A percentile compares a stretch with the other conserved stretches of the same genome.
phyloP scores from a whole-genome alignment of 208 protist species.

The Wallacemonas rigidus region DNA sequence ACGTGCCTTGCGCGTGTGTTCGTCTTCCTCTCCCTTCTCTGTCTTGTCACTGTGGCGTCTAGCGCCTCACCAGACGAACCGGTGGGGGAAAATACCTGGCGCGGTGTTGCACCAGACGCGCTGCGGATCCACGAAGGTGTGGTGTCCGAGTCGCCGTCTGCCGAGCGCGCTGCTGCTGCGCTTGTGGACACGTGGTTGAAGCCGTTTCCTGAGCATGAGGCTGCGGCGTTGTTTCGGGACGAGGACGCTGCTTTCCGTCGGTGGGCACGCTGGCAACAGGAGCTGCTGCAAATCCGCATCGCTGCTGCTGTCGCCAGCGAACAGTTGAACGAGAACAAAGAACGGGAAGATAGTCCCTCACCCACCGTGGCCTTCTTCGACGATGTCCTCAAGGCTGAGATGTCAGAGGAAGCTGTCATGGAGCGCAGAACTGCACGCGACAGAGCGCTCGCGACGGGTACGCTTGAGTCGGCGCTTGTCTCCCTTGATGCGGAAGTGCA shows the following conservation, averaged over 20 bases:
- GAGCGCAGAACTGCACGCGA: neutral
- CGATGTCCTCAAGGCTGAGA: neutral
- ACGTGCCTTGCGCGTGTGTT: too few relatives aligned
- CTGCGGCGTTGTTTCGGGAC: conserved; percentile 46
- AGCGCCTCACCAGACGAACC: too few relatives aligned
- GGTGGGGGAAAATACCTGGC: neutral
- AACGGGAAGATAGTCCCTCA: neutral
- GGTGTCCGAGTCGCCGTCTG: conserved; percentile 26
- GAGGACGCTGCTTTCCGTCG: conserved; percentile 46
- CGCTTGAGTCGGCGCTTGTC: neutral
- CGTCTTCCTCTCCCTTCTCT: too few relatives aligned
- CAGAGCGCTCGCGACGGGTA: neutral
- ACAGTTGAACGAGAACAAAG: conserved; percentile 9
- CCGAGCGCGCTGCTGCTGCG: neutral
- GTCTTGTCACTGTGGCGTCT: too few relatives aligned
- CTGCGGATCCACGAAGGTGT: conserved; percentile 20
- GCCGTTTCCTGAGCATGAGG: conserved; percentile 27
- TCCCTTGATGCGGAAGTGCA: neutral
- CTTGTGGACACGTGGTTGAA: conserved; percentile 41
- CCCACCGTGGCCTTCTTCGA: neutral
- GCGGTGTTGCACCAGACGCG: neutral
- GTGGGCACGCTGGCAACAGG: conserved; percentile 33
- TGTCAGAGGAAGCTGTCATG: neutral
- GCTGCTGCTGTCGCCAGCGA: conserved; percentile 3
- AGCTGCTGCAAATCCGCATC: conserved; percentile 22